Percentiles rank a stretch among this genome's conserved stretches.
Conservation (phyloP, 2,329 filamentous ascomycete species). For the Xenosphaeropsis pyriputrescens region DNA sequence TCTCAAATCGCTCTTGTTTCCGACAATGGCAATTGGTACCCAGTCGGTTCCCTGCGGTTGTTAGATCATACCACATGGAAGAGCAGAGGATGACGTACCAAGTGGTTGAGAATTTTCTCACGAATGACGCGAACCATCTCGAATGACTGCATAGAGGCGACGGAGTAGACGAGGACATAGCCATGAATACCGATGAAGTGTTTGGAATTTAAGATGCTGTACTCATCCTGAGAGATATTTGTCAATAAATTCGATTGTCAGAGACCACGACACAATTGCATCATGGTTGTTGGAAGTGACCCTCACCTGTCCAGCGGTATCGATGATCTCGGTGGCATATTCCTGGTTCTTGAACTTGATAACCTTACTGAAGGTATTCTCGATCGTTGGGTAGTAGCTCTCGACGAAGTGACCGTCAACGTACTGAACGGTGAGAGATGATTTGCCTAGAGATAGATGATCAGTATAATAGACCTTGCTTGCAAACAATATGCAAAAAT, state of each 20-base stretch:
- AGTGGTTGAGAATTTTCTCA: slow-evolving; percentile 92
- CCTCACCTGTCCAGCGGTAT: slow-evolving; percentile 83
- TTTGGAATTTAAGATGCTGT: slow-evolving; percentile 95
- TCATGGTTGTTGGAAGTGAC: slow-evolving; percentile 2
- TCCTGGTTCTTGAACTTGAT: slow-evolving; percentile 90
- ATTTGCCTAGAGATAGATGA: slow-evolving; percentile 56
- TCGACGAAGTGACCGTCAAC: slow-evolving; percentile 98
- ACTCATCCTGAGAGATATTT: slow-evolving; percentile 59
- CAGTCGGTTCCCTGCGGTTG: slow-evolving; percentile 64
- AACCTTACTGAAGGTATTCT: slow-evolving; percentile 95
- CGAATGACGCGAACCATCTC: slow-evolving; percentile 95
- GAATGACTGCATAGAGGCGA: slow-evolving; percentile 83
- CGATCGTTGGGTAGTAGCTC: slow-evolving; percentile 97
- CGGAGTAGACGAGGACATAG: slow-evolving; percentile 98
- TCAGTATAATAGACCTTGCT: slow-evolving; percentile 3
- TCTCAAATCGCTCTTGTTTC: slow-evolving; percentile 91
- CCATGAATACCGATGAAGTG: slow-evolving; percentile 99
- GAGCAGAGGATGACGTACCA: slow-evolving; percentile 40
- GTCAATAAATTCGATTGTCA: too few relatives aligned
- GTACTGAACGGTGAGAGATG: slow-evolving; percentile 89
- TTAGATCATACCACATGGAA: too few relatives aligned
- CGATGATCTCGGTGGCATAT: slow-evolving; percentile 91
- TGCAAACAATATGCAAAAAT: too few relatives aligned
- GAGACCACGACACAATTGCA: slow-evolving; percentile 5
- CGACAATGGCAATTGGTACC: slow-evolving; percentile 87